A percentile compares a stretch with the other conserved stretches of the same genome.
Conservation (phyloP, 768 basidiomycete genomes). For the Rhodotorula graminis region DNA sequence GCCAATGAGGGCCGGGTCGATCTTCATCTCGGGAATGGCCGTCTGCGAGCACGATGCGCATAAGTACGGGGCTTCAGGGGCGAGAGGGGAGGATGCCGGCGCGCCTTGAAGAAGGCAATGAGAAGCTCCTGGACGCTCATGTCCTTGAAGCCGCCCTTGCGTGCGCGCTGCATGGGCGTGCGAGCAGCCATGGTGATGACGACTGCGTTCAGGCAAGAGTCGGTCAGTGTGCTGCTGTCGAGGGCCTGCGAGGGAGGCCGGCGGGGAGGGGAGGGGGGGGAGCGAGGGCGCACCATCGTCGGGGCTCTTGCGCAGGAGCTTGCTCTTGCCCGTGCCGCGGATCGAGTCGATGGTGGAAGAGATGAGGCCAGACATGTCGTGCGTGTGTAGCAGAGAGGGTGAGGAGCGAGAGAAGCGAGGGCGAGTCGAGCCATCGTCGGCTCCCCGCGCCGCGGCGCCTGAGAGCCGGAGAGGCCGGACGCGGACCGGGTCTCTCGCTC, state of each 20-base stretch:
- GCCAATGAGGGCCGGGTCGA: constrained; percentile 77
- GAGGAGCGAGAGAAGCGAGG: neutral
- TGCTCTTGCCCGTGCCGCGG: constrained; percentile 32
- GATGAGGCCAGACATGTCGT: constrained; percentile 20
- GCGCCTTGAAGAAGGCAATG: constrained; percentile 33
- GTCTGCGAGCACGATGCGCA: neutral
- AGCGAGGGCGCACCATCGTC: constrained; percentile 32
- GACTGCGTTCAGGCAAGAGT: constrained; percentile 47
- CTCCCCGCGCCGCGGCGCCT: neutral
- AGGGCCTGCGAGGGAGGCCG: neutral
- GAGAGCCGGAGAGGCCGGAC: too few species aligned
- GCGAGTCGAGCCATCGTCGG: too few species aligned
- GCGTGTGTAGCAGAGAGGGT: too few species aligned
- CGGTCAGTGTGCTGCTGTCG: neutral
- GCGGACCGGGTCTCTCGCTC: too few species aligned
- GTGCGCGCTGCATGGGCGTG: constrained; percentile 84
- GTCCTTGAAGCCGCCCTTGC: constrained; percentile 87
- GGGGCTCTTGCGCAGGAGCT: constrained; percentile 35
- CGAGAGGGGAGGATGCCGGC: neutral
- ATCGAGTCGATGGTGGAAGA: constrained; percentile 23
- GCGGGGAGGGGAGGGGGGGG: neutral
- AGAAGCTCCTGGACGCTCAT: constrained; percentile 46
- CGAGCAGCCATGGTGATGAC: constrained; percentile 83
- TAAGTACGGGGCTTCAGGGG: neutral
- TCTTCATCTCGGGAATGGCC: constrained; percentile 32